Evolutionary conservation across 2,329 filamentous ascomycete genomes (phyloP).

Genomic region (Gnomoniopsis sp.): DNA sequence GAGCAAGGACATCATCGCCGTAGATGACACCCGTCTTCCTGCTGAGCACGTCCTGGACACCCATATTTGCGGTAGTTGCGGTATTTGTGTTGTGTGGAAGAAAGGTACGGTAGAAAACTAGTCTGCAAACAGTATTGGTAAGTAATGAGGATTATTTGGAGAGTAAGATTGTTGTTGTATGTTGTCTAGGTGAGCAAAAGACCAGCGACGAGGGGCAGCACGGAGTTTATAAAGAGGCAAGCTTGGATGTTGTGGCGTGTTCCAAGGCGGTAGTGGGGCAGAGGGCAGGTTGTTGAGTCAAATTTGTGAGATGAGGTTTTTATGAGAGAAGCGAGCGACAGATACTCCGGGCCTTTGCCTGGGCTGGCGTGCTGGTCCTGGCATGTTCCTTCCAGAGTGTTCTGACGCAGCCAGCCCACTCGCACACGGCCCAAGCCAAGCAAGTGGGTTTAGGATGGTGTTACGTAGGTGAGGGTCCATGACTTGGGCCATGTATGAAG

Average conservation of each 20-base stretch:
- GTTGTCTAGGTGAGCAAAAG: background rate
- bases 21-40: conserved; percentile 66
- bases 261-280: conserved; percentile 4
- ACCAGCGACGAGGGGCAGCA: conserved; percentile 3
- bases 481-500: background rate
- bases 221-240: conserved; percentile 13
- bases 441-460: background rate
- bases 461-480: background rate
- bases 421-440: background rate
- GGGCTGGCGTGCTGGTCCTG: background rate
- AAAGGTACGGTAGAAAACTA: background rate
- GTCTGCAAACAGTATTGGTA: background rate
- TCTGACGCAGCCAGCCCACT: conserved; percentile 12
- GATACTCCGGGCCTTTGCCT: conserved; percentile 13
- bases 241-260: conserved; percentile 1
- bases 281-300: conserved; percentile 7
- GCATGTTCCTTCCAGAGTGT: background rate
- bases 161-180: background rate
- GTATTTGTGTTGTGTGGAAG: background rate
- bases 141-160: background rate
- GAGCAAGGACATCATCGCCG: conserved; percentile 39
- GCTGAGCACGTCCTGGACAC: conserved; percentile 50
- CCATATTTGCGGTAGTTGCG: conserved; percentile 30
- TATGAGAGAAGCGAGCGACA: conserved; percentile 14
- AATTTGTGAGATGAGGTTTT: conserved; percentile 18